Percentiles rank a stretch among this genome's conserved stretches.
Conservation (phyloP, 2,329 filamentous ascomycete genomes). For the Orbilia blumenaviensis region DNA sequence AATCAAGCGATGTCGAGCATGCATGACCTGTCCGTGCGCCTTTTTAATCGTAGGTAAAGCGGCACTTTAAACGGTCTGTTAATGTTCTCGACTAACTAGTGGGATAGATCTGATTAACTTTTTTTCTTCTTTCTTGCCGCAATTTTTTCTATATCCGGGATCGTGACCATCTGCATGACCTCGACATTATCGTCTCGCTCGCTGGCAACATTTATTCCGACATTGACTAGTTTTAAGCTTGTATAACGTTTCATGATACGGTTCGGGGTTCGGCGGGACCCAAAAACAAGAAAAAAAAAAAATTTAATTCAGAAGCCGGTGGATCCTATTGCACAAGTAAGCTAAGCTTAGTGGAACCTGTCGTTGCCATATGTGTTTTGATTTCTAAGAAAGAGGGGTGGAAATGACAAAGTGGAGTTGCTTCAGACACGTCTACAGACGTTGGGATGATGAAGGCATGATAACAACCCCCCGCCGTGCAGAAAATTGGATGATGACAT, state of each 20-base stretch:
- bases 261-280: constrained; percentile 40
- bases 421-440: constrained; percentile 32
- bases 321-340: neutral
- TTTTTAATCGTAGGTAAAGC: neutral
- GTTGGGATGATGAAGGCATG: constrained; percentile 4
- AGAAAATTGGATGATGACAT: constrained; percentile 40
- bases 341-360: constrained; percentile 3
- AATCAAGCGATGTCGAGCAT: constrained; percentile 51
- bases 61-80: constrained; percentile 4
- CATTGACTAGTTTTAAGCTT: constrained; percentile 1
- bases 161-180: constrained; percentile 21
- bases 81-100: constrained; percentile 16
- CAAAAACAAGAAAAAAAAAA: constrained; percentile 5
- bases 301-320: neutral
- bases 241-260: constrained; percentile 40
- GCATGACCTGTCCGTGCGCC: constrained; percentile 35
- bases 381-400: constrained; percentile 39
- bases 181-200: constrained; percentile 7
- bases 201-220: constrained; percentile 1
- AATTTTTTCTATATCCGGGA: neutral
- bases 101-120: neutral
- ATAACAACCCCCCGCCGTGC: neutral
- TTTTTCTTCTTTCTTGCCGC: neutral
- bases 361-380: constrained; percentile 19
- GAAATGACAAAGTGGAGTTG: constrained; percentile 20